Percentiles rank a stretch among this genome's conserved stretches.
Evolutionary conservation across 345 rosid species (phyloP).

Genomic region (Eucalyptus leucophloia): DNA sequence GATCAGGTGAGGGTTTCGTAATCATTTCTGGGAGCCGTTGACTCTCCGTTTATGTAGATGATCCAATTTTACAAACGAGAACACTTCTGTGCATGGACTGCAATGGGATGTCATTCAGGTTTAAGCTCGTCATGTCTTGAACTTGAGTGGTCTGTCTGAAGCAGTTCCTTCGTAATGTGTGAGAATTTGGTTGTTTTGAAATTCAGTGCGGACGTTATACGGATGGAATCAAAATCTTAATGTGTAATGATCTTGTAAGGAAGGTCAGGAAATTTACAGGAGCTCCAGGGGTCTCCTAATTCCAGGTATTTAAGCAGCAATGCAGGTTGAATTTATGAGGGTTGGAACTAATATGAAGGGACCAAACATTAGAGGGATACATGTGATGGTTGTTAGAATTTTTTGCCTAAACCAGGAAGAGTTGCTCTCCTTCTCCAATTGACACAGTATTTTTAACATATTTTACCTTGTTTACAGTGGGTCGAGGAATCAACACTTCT

Average conservation of each 20-base stretch:
- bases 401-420: neutral
- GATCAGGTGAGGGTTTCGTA: neutral
- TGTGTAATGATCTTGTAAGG: neutral
- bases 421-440: neutral
- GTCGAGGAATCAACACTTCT: conserved; percentile 81
- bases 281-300: neutral
- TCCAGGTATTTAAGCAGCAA: neutral
- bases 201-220: neutral
- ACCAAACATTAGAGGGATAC: neutral
- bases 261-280: neutral
- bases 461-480: conserved; percentile 46
- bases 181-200: neutral
- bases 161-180: neutral
- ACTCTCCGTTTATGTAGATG: neutral
- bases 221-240: neutral
- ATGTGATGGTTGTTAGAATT: neutral
- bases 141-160: neutral
- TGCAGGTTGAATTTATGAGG: neutral
- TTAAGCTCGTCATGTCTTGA: neutral
- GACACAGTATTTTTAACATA: neutral
- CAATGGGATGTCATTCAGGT: neutral
- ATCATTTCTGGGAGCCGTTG: neutral
- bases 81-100: neutral
- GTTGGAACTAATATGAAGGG: neutral
- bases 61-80: neutral